Percentiles rank a stretch among this genome's conserved stretches.
phyloP scores from a whole-genome alignment of 495 filamentous ascomycete genomes.

The Penicillium odoratum region DNA sequence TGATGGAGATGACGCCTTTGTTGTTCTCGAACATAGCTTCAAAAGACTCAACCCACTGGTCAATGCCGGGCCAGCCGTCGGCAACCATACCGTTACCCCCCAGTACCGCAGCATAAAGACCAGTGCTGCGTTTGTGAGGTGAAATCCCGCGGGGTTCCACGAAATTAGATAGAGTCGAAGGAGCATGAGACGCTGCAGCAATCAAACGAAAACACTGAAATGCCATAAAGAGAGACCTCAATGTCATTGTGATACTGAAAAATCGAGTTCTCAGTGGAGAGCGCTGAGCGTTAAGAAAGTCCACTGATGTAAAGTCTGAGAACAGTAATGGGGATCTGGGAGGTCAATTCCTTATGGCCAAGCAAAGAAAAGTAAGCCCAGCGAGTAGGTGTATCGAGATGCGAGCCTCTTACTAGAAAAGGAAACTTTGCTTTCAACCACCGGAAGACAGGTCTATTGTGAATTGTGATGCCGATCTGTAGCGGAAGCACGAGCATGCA shows the following conservation, averaged over 20 bases:
- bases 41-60: conserved; percentile 20
- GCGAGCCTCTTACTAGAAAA: not conserved
- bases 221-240: not conserved
- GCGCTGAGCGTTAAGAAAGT: not conserved
- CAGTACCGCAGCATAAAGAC: conserved; percentile 21
- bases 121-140: conserved; percentile 22
- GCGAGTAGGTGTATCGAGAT: not conserved
- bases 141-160: conserved; percentile 1
- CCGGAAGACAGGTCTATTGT: not conserved
- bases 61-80: conserved; percentile 22
- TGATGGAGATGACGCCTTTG: conserved; percentile 36
- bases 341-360: not conserved
- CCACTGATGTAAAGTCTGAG: not conserved
- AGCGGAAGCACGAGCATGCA: not conserved
- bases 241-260: not conserved
- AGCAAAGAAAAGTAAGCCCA: not conserved
- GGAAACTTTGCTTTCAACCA: not conserved
- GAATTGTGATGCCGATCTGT: not conserved
- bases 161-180: not conserved
- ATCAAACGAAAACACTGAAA: not conserved
- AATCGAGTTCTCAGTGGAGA: not conserved
- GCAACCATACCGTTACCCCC: conserved; percentile 21
- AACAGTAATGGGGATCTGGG: not conserved
- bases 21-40: conserved; percentile 41
- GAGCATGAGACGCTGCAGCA: not conserved